phyloP scores from a whole-genome alignment of 257 asterid genomes.

The Ligustrum vulgare region DNA sequence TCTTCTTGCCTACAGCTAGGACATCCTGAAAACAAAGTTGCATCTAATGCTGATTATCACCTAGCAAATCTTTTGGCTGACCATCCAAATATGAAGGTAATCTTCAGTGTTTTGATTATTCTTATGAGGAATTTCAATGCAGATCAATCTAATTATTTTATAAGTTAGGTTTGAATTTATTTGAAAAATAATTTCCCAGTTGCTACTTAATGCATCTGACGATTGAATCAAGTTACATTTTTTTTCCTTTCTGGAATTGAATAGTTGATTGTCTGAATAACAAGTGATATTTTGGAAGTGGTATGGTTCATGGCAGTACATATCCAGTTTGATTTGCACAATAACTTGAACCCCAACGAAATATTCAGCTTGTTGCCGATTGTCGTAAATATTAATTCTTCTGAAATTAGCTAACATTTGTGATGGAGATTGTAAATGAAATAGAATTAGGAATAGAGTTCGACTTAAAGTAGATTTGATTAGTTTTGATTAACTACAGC shows the following conservation, averaged over 20 bases:
- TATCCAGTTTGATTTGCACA: neutral
- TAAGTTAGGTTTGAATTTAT: neutral
- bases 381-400: neutral
- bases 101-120: neutral
- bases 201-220: neutral
- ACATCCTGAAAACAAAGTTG: constrained; percentile 93
- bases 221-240: neutral
- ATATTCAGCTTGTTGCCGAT: neutral
- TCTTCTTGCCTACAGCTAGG: constrained; percentile 67
- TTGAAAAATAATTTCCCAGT: neutral
- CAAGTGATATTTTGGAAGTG: neutral
- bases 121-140: neutral
- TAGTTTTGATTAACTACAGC: neutral
- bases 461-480: neutral
- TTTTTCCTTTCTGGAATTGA: neutral
- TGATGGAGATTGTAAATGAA: neutral
- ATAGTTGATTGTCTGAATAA: neutral
- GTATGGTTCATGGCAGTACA: neutral
- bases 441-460: neutral
- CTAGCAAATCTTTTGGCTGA: constrained; percentile 78
- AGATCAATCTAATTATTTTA: neutral
- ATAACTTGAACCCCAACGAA: neutral
- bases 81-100: constrained; percentile 99
- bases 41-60: constrained; percentile 96
- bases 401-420: neutral